Evolutionary conservation across 805 yeast genomes (phyloP).

Genomic region (Metschnikowia arizonensis): DNA sequence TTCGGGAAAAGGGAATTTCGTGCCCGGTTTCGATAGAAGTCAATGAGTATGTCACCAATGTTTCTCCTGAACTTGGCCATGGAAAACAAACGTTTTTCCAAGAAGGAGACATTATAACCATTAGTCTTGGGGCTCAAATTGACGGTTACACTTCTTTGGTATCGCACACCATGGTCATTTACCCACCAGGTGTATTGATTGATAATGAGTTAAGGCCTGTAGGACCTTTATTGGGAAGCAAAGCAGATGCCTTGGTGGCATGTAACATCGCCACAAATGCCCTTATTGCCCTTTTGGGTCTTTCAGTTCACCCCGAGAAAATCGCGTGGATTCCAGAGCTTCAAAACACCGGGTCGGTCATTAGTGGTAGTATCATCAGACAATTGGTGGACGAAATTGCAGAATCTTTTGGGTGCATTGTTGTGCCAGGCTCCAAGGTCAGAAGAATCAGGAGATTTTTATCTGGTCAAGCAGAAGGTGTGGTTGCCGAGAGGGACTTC

Average conservation of each 20-base stretch:
- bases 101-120: slow-evolving; percentile 82
- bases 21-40: slow-evolving; percentile 87
- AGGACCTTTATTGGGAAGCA: slow-evolving; percentile 78
- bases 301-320: slow-evolving; percentile 71
- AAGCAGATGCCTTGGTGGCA: slow-evolving; percentile 89
- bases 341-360: slow-evolving; percentile 22
- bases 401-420: slow-evolving; percentile 72
- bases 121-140: slow-evolving; percentile 83
- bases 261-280: slow-evolving; percentile 87
- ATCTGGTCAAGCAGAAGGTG: slow-evolving; percentile 92
- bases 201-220: slow-evolving; percentile 44
- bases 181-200: slow-evolving; percentile 54
- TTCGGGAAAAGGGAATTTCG: slow-evolving; percentile 87
- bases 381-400: slow-evolving; percentile 82
- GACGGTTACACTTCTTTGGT: slow-evolving; percentile 91
- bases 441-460: slow-evolving; percentile 89
- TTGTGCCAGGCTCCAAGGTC: slow-evolving; percentile 89
- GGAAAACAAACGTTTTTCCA: slow-evolving; percentile 39
- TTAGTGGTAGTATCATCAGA: slow-evolving; percentile 71
- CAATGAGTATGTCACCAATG: slow-evolving; percentile 72
- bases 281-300: slow-evolving; percentile 69
- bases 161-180: slow-evolving; percentile 83
- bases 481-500: slow-evolving; percentile 86
- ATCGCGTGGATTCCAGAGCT: slow-evolving; percentile 36
- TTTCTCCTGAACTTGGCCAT: slow-evolving; percentile 82